A percentile compares a stretch with the other conserved stretches of the same genome.
These are phyloP conservation scores for Neurospora africana DNA, from an alignment of 495 filamentous ascomycete species.

Conservation along the genomic window DNA sequence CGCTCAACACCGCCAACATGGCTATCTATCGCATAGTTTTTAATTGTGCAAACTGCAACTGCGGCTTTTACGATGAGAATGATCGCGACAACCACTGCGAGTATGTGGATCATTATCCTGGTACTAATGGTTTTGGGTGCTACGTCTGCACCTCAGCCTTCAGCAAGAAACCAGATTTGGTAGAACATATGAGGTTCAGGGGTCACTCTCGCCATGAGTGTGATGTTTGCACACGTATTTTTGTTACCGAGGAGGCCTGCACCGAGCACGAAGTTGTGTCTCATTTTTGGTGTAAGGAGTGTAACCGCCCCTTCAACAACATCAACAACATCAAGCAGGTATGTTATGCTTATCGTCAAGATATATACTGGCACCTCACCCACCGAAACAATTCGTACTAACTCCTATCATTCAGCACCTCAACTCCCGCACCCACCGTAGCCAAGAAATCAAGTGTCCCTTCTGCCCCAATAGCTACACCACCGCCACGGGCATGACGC, in stretches of 20 bases:
- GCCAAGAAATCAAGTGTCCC: slow-evolving; percentile 15
- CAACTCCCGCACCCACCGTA: slow-evolving; percentile 20
- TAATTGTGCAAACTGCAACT: not conserved
- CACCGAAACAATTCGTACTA: not conserved
- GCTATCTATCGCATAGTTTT: not conserved
- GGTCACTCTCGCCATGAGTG: not conserved
- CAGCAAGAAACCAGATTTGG: no score
- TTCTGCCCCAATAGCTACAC: slow-evolving; percentile 19
- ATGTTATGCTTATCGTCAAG: no score
- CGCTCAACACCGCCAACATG: not conserved
- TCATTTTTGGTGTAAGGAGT: not conserved
- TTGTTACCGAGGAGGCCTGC: not conserved
- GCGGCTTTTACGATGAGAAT: not conserved
- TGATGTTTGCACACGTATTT: not conserved
- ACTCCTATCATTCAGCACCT: slow-evolving; percentile 12
- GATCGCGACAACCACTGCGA: no score
- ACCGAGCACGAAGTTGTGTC: not conserved
- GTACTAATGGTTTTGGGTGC: no score
- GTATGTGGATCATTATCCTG: no score
- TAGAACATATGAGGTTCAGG: not conserved
- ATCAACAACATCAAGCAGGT: not conserved
- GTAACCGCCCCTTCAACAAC: not conserved
- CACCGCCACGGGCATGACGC: slow-evolving; percentile 22
- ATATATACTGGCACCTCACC: no score
- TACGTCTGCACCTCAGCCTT: no score